Conservation (phyloP, 805 yeast genomes). For the Metschnikowia lochheadii region DNA sequence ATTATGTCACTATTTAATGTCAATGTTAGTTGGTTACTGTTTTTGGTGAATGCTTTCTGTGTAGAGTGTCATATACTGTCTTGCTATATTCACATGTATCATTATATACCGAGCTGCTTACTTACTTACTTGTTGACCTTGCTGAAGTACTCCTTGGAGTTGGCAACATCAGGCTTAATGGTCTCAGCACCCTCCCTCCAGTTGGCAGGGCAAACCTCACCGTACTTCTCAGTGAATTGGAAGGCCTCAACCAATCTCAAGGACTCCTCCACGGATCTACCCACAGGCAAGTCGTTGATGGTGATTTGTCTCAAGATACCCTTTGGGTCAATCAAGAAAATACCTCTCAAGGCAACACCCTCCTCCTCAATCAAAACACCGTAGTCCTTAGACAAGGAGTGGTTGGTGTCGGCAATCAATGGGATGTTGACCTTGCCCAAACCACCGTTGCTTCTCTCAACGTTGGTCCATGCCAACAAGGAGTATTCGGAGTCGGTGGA, state of each 20-base stretch:
- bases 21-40: too few species aligned
- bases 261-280: conserved; percentile 98
- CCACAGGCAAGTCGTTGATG: conserved; percentile 98
- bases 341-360: conserved; percentile 97
- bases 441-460: conserved; percentile 96
- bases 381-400: conserved; percentile 88
- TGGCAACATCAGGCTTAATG: conserved; percentile 47
- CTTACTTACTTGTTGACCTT: conserved; percentile 47
- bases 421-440: conserved; percentile 94
- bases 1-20: too few species aligned
- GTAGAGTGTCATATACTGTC: too few species aligned
- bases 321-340: conserved; percentile 95
- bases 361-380: conserved; percentile 96
- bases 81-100: not conserved
- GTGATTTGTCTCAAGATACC: conserved; percentile 95
- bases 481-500: conserved; percentile 99
- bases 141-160: conserved; percentile 26
- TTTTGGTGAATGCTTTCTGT: too few species aligned
- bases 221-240: conserved; percentile 99
- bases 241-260: conserved; percentile 96
- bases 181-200: conserved; percentile 89
- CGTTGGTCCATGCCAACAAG: conserved; percentile 96
- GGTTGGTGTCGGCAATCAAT: conserved; percentile 95
- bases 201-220: conserved; percentile 99
- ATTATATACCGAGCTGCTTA: not conserved